Conservation (phyloP, 2,329 filamentous ascomycete species). For the Nectriaceae sp. region DNA sequence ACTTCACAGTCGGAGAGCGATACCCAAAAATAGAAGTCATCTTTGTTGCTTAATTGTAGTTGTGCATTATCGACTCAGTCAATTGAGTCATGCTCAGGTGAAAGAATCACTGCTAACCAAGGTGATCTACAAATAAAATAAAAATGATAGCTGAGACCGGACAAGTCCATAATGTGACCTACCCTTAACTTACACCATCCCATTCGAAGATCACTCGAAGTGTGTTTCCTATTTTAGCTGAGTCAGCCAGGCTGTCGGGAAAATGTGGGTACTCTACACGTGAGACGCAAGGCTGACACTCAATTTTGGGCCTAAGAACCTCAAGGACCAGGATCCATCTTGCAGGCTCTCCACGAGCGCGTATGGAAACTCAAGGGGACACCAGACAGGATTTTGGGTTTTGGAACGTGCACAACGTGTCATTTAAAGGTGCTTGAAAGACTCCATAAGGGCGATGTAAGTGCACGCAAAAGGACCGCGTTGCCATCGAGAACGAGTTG, state of each 20-base stretch:
- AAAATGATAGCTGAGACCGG: no score
- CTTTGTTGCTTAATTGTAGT: background rate
- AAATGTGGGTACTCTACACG: slow-evolving; percentile 20
- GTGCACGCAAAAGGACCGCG: background rate
- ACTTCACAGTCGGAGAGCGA: slow-evolving; percentile 9
- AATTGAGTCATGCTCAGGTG: no score
- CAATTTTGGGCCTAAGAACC: slow-evolving; percentile 23
- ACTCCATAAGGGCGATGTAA: background rate
- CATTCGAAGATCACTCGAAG: background rate
- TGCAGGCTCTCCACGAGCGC: background rate
- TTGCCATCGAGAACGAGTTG: background rate
- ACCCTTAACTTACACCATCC: no score
- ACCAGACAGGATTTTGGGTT: background rate
- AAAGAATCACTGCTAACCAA: no score
- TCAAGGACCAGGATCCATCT: slow-evolving; percentile 3
- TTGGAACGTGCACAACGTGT: background rate
- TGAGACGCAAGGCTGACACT: slow-evolving; percentile 32
- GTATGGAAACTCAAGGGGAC: background rate
- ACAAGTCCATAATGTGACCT: no score
- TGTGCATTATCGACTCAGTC: no score
- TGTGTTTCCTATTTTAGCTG: slow-evolving; percentile 8
- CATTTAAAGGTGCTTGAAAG: background rate
- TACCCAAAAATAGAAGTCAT: slow-evolving; percentile 23
- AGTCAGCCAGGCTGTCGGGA: background rate
- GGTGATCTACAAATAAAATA: no score